Conservation (phyloP, 768 basidiomycete species). For the Collybia nuda region DNA sequence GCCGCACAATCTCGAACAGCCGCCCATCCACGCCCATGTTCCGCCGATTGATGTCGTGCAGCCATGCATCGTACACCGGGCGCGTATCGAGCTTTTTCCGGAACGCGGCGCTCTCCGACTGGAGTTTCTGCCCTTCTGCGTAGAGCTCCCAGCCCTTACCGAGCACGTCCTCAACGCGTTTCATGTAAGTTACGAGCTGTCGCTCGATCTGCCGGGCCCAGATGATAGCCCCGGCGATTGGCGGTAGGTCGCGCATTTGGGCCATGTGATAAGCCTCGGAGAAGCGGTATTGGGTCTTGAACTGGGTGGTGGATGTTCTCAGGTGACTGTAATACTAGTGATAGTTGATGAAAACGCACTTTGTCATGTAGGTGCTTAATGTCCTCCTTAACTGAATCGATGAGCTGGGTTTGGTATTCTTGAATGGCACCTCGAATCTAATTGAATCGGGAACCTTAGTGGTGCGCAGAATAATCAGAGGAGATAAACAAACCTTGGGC, state of each 20-base stretch:
- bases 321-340: neutral
- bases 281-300: slow-evolving; percentile 94
- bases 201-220: slow-evolving; percentile 99
- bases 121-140: slow-evolving; percentile 97
- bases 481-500: slow-evolving; percentile 69
- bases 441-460: neutral
- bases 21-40: slow-evolving; percentile 92
- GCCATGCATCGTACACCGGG: slow-evolving; percentile 95
- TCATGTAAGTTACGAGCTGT: slow-evolving; percentile 96
- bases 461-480: neutral
- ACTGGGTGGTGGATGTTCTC: slow-evolving; percentile 39
- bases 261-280: slow-evolving; percentile 98
- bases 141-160: slow-evolving; percentile 99
- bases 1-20: slow-evolving; percentile 85
- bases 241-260: slow-evolving; percentile 96
- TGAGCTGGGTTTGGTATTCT: slow-evolving; percentile 98
- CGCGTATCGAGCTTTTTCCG: slow-evolving; percentile 94
- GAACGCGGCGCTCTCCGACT: slow-evolving; percentile 89
- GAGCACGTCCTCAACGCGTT: slow-evolving; percentile 96
- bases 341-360: slow-evolving; percentile 31
- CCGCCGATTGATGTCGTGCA: slow-evolving; percentile 90
- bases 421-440: slow-evolving; percentile 97
- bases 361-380: slow-evolving; percentile 95
- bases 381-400: slow-evolving; percentile 98
- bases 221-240: slow-evolving; percentile 97